phyloP scores from a whole-genome alignment of 768 basidiomycete genomes.

The Tylopilus intermedius region DNA sequence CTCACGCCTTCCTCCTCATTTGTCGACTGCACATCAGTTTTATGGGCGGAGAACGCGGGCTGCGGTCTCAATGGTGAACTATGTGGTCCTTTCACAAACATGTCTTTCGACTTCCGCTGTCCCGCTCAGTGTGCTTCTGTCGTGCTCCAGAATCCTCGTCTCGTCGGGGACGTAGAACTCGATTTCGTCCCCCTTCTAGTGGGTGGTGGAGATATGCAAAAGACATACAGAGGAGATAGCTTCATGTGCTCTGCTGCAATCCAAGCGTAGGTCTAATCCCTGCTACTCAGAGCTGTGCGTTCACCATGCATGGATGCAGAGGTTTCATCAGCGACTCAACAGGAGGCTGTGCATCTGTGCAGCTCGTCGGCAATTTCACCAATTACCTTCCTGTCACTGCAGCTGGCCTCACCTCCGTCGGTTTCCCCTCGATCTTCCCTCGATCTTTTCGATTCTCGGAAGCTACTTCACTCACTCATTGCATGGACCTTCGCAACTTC shows the following conservation, averaged over 20 bases:
- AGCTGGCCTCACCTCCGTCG: constrained; percentile 64
- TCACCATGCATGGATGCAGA: constrained; percentile 33
- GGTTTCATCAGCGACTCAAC: constrained; percentile 57
- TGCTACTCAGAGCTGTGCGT: constrained; percentile 1
- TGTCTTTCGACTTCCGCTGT: constrained; percentile 72
- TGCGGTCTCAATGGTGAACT: constrained; percentile 67
- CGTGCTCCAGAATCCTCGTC: constrained; percentile 66
- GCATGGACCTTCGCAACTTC: constrained; percentile 62
- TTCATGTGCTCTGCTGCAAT: constrained; percentile 83
- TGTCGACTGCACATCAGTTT: constrained; percentile 59
- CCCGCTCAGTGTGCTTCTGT: constrained; percentile 65
- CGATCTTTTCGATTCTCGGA: constrained; percentile 57
- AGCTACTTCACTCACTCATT: constrained; percentile 50
- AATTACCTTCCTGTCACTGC: constrained; percentile 54
- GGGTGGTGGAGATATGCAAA: constrained; percentile 71
- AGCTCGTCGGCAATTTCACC: constrained; percentile 69
- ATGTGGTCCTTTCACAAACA: constrained; percentile 61
- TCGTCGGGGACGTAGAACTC: constrained; percentile 62
- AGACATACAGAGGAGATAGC: constrained; percentile 77
- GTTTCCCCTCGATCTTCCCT: constrained; percentile 74
- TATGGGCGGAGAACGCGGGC: constrained; percentile 59
- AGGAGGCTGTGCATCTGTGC: constrained; percentile 75
- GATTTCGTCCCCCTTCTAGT: constrained; percentile 73
- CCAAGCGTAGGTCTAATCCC: constrained; percentile 55
- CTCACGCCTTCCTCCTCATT: constrained; percentile 52